Percentiles rank a stretch among this genome's conserved stretches.
phyloP scores from a whole-genome alignment of 2,329 filamentous ascomycete genomes.

The Sarocladium brachiariae region DNA sequence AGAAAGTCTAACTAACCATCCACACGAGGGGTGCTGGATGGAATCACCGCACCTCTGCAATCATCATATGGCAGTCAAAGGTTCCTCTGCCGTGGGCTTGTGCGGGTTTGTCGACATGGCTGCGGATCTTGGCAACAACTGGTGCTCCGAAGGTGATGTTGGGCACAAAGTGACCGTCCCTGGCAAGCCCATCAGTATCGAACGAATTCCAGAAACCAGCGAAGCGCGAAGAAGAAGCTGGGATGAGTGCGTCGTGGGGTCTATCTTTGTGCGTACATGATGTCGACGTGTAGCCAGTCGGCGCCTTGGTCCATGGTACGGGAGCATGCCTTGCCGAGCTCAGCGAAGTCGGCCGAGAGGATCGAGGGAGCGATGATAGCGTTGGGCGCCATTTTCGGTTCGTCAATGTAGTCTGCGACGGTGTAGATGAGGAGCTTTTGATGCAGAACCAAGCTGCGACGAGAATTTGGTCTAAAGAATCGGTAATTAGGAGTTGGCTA shows the following conservation, averaged over 20 bases:
- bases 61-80: constrained; percentile 99
- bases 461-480: too few species aligned
- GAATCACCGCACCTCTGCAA: constrained; percentile 70
- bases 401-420: not conserved
- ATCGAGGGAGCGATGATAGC: constrained; percentile 98
- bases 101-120: constrained; percentile 71
- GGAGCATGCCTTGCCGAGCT: constrained; percentile 78
- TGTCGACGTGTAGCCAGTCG: constrained; percentile 30
- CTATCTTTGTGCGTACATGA: constrained; percentile 42
- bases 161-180: constrained; percentile 98
- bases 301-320: constrained; percentile 60
- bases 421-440: not conserved
- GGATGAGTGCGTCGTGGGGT: not conserved
- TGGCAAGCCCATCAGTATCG: constrained; percentile 24
- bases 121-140: constrained; percentile 88
- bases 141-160: constrained; percentile 97
- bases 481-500: too few species aligned
- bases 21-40: not conserved
- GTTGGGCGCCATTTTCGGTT: constrained; percentile 65
- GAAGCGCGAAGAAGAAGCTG: not conserved
- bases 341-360: constrained; percentile 90
- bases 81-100: constrained; percentile 72
- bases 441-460: too few species aligned
- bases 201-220: not conserved
- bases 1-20: not conserved